Conservation (phyloP, 2,329 filamentous ascomycete genomes). For the Sordariomycetes sp. region DNA sequence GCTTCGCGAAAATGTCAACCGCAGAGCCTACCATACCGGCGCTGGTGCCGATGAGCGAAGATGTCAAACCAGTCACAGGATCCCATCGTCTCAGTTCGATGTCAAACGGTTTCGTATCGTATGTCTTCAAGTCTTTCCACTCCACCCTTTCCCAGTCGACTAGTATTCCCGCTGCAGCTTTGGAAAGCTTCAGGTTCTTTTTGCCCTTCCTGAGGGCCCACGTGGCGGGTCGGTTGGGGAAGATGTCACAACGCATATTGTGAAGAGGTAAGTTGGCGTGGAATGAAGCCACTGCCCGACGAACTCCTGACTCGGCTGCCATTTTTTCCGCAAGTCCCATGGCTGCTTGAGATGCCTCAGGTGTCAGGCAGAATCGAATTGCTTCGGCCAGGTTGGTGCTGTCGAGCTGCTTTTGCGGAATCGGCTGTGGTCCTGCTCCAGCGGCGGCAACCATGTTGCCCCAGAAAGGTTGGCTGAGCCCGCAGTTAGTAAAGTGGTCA, state of each 20-base stretch:
- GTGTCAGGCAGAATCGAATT: constrained; percentile 22
- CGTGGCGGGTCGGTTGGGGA: constrained; percentile 35
- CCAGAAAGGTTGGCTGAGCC: constrained; percentile 29
- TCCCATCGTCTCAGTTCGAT: constrained; percentile 25
- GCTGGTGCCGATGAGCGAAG: constrained; percentile 7
- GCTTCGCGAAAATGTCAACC: not conserved
- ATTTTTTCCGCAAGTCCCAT: not conserved
- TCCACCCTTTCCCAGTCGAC: not conserved
- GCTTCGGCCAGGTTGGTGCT: constrained; percentile 22
- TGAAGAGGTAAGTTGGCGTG: constrained; percentile 23
- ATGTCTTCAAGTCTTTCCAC: constrained; percentile 33
- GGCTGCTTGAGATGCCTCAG: constrained; percentile 12
- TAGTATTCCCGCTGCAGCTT: not conserved
- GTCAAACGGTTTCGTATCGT: constrained; percentile 10
- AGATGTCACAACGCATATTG: constrained; percentile 22
- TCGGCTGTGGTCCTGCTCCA: constrained; percentile 27
- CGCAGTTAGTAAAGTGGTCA: not conserved
- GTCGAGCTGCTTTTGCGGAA: constrained; percentile 23
- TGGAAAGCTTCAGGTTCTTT: not conserved
- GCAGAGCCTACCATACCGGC: not conserved
- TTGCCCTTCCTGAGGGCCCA: not conserved
- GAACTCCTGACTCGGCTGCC: not conserved
- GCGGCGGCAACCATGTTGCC: constrained; percentile 28
- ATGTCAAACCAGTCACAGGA: constrained; percentile 15
- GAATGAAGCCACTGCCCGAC: constrained; percentile 27